Percentiles rank a stretch among this genome's conserved stretches.
Evolutionary conservation across 1,139 yeast species (phyloP).

Genomic region (Suhomyces maxii): DNA sequence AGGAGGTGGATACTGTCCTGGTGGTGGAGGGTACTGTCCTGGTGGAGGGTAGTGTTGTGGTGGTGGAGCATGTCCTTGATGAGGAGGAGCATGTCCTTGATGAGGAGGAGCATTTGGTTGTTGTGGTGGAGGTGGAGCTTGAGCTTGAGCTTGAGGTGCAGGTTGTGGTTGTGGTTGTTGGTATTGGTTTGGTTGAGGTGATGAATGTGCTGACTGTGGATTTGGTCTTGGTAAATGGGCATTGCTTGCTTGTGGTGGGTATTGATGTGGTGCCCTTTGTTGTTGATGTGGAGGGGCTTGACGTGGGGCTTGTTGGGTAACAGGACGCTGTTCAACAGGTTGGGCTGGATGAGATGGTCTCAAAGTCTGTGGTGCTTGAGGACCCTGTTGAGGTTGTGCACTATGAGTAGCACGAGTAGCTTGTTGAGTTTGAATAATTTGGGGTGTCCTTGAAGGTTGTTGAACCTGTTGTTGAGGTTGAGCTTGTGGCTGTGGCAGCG

Average conservation of each 20-base stretch:
- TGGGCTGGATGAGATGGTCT: neutral
- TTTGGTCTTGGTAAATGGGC: constrained; percentile 2
- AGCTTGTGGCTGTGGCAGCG: constrained; percentile 1
- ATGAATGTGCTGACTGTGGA: constrained; percentile 1
- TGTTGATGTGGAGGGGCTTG: constrained; percentile 1
- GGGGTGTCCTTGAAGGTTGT: constrained; percentile 1
- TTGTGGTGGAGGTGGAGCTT: constrained; percentile 8
- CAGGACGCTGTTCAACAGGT: constrained; percentile 12
- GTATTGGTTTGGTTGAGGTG: constrained; percentile 1
- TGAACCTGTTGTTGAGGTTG: neutral
- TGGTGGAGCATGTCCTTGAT: constrained; percentile 6
- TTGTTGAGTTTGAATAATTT: neutral
- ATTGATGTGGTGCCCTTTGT: constrained; percentile 1
- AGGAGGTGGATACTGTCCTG: constrained; percentile 3
- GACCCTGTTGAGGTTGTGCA: neutral
- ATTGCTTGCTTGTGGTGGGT: constrained; percentile 1
- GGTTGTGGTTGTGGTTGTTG: neutral
- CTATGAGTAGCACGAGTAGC: neutral
- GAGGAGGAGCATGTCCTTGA: constrained; percentile 8
- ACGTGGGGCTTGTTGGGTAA: constrained; percentile 9
- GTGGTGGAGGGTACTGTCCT: constrained; percentile 6
- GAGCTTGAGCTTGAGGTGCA: constrained; percentile 3
- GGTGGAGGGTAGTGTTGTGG: constrained; percentile 5
- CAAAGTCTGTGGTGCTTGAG: neutral
- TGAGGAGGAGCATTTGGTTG: constrained; percentile 8